Percentiles rank a stretch among this genome's conserved stretches.
phyloP scores from a whole-genome alignment of 108 stramenopile genomes.

The Pseudonitzschia multistriata region DNA sequence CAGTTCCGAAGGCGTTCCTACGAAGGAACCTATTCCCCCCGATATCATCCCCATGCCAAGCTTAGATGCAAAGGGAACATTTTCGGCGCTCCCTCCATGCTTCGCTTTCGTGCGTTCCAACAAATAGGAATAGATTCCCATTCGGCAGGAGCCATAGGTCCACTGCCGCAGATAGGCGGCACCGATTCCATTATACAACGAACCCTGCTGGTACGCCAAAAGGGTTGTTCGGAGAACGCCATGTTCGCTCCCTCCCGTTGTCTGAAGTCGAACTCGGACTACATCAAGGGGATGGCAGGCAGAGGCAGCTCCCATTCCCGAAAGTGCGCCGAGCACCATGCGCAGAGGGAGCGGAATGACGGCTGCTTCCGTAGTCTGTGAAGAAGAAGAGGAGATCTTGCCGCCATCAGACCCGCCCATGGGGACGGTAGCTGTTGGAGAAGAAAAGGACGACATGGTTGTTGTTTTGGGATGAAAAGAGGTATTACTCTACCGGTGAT shows the following conservation, averaged over 20 bases:
- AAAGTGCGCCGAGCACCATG: conserved; percentile 65
- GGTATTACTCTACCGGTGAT: background rate
- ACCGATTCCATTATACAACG: conserved; percentile 59
- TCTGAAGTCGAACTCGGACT: conserved; percentile 71
- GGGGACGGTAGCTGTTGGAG: background rate
- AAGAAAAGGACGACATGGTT: background rate
- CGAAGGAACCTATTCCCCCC: conserved; percentile 73
- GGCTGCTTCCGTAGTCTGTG: background rate
- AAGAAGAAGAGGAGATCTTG: background rate
- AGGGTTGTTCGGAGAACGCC: conserved; percentile 31
- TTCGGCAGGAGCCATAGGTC: conserved; percentile 70
- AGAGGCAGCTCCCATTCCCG: conserved; percentile 70
- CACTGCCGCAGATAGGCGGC: conserved; percentile 76
- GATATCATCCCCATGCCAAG: conserved; percentile 60
- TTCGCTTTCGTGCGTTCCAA: conserved; percentile 55
- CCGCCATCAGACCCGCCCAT: background rate
- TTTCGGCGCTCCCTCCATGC: conserved; percentile 58
- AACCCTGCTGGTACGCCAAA: conserved; percentile 38
- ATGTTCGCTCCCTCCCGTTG: conserved; percentile 27
- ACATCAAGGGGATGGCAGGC: conserved; percentile 74
- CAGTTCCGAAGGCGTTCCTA: conserved; percentile 68
- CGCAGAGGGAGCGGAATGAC: background rate
- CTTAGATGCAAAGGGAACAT: conserved; percentile 49
- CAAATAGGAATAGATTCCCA: conserved; percentile 69
- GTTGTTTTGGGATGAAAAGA: background rate